Percentiles rank a stretch among this genome's conserved stretches.
Conservation (phyloP, 345 rosid genomes). For the Salix viminalis region DNA sequence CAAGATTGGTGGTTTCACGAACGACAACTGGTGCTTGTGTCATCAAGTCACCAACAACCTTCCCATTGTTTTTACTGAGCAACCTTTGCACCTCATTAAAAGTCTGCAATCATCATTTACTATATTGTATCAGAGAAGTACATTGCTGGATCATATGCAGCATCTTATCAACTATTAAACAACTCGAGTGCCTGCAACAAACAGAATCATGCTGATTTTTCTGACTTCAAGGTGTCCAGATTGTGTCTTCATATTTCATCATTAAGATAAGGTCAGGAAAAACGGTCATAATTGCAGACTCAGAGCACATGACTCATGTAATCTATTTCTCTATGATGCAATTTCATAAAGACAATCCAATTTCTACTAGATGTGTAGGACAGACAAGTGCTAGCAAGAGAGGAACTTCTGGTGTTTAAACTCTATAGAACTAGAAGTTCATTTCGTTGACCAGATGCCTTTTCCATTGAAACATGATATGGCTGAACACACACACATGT, state of each 20-base stretch:
- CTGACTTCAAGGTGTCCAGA: neutral
- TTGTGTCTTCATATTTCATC: neutral
- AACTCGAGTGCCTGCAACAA: neutral
- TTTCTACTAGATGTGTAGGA: neutral
- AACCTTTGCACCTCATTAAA: conserved; percentile 81
- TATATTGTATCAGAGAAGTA: neutral
- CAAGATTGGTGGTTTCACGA: conserved; percentile 72
- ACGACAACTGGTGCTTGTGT: conserved; percentile 85
- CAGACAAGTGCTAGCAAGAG: neutral
- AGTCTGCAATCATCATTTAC: conserved; percentile 45
- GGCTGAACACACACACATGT: neutral
- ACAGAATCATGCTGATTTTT: neutral
- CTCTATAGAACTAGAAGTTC: neutral
- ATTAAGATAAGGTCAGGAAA: neutral
- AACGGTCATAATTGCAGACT: neutral
- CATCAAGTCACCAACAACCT: conserved; percentile 81
- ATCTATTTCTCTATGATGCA: neutral
- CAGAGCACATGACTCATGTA: neutral
- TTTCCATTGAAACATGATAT: neutral
- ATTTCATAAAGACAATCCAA: neutral
- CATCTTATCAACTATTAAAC: neutral
- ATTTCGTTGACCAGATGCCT: neutral
- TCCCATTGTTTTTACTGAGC: conserved; percentile 82
- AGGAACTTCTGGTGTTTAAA: neutral
- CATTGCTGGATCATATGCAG: neutral